Evolutionary conservation across 495 filamentous ascomycete genomes (phyloP).

Genomic region (Mycothermus thermophilus): DNA sequence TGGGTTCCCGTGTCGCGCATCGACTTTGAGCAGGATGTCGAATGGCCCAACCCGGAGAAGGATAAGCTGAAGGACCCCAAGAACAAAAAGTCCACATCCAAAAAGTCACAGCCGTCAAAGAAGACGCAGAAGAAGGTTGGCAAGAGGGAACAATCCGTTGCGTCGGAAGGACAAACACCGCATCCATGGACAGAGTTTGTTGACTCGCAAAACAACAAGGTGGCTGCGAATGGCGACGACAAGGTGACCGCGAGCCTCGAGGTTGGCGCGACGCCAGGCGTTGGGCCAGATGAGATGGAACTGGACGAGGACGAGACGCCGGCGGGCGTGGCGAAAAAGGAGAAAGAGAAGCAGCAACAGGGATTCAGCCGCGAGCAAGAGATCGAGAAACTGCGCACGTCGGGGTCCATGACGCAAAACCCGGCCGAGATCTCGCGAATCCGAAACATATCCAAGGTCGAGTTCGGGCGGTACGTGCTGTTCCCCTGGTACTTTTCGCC

Average conservation of each 20-base stretch:
- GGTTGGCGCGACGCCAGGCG: slow-evolving; percentile 21
- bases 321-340: slow-evolving; percentile 28
- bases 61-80: slow-evolving; percentile 41
- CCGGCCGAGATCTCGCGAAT: slow-evolving; percentile 94
- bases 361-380: slow-evolving; percentile 78
- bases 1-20: slow-evolving; percentile 75
- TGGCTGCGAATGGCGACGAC: slow-evolving; percentile 26
- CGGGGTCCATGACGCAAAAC: slow-evolving; percentile 96
- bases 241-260: slow-evolving; percentile 21
- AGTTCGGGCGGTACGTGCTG: slow-evolving; percentile 84
- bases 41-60: slow-evolving; percentile 45
- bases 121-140: slow-evolving; percentile 43
- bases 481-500: slow-evolving; percentile 99
- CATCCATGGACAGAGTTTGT: slow-evolving; percentile 31
- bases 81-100: slow-evolving; percentile 31
- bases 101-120: slow-evolving; percentile 31
- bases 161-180: slow-evolving; percentile 32
- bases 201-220: slow-evolving; percentile 19
- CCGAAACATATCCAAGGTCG: slow-evolving; percentile 78
- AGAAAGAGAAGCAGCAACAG: slow-evolving; percentile 21
- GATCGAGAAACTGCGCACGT: slow-evolving; percentile 85
- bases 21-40: slow-evolving; percentile 52
- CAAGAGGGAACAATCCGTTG: slow-evolving; percentile 35
- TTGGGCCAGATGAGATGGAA: slow-evolving; percentile 34
- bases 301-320: slow-evolving; percentile 31